Conservation (phyloP, 139 green algal genomes). For the Tetratostichococcus sp. region DNA sequence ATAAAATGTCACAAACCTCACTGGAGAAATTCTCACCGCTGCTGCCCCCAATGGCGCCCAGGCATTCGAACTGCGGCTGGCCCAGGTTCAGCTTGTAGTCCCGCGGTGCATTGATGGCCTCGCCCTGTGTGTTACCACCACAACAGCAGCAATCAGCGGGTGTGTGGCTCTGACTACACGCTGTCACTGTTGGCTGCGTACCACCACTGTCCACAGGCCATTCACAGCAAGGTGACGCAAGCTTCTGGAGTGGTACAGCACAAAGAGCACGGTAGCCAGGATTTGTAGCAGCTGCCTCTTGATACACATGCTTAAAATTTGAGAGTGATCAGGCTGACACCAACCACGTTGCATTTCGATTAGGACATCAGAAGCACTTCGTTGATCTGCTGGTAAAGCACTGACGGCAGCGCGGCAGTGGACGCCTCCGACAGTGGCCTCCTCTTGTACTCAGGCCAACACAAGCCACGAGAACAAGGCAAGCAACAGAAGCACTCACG, state of each 20-base stretch:
- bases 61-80: neutral
- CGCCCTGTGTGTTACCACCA: neutral
- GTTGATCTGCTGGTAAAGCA: neutral
- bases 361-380: too few species aligned
- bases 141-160: too few species aligned
- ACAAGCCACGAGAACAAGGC: too few species aligned
- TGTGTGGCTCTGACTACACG: too few species aligned
- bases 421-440: neutral
- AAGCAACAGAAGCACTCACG: neutral
- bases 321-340: neutral
- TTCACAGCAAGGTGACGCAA: too few species aligned
- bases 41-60: neutral
- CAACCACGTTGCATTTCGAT: neutral
- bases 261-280: too few species aligned
- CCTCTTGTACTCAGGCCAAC: too few species aligned
- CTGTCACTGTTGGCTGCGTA: too few species aligned
- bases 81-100: constrained; percentile 6
- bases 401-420: neutral
- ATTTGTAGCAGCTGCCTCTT: too few species aligned
- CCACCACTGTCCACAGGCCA: too few species aligned
- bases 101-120: neutral
- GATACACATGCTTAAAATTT: neutral
- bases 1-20: too few species aligned
- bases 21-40: neutral
- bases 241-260: too few species aligned